These are phyloP conservation scores for Psilocybe cubensis DNA, from an alignment of 768 basidiomycete genomes.

Conservation along the genomic window DNA sequence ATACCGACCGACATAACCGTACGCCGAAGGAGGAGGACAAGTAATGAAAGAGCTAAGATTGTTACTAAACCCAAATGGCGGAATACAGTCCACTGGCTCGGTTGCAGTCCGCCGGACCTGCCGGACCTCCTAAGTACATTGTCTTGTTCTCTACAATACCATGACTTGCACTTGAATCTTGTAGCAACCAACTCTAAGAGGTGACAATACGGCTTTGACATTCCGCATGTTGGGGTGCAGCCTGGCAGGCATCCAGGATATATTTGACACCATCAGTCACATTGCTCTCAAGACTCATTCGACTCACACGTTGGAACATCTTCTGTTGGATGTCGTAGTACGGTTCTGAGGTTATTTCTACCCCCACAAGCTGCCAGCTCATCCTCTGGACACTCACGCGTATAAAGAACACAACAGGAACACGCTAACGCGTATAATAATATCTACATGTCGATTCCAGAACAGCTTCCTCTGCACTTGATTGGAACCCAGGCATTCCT, in stretches of 20 bases:
- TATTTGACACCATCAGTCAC: constrained; percentile 22
- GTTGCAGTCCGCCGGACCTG: neutral
- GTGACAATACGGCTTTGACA: constrained; percentile 11
- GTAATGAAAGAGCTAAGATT: constrained; percentile 1
- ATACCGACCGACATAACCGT: constrained; percentile 28
- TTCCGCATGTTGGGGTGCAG: constrained; percentile 2
- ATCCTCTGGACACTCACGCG: neutral
- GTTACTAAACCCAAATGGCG: neutral
- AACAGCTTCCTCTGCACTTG: constrained; percentile 32
- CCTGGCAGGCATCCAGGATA: constrained; percentile 5
- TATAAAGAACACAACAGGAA: neutral
- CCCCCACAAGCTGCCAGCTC: neutral
- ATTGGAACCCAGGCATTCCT: constrained; percentile 51
- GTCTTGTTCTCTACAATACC: neutral
- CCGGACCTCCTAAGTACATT: neutral
- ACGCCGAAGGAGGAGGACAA: constrained; percentile 14
- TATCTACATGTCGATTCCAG: constrained; percentile 8
- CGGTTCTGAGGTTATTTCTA: neutral
- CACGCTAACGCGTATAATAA: neutral
- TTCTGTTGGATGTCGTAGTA: constrained; percentile 1
- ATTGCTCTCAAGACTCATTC: constrained; percentile 6
- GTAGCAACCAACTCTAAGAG: constrained; percentile 11
- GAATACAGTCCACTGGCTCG: neutral
- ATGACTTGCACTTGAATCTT: neutral
- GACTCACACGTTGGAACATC: constrained; percentile 8